These are phyloP conservation scores for Didymella keratinophila DNA, from an alignment of 2,329 filamentous ascomycete genomes.

Conservation along the genomic window DNA sequence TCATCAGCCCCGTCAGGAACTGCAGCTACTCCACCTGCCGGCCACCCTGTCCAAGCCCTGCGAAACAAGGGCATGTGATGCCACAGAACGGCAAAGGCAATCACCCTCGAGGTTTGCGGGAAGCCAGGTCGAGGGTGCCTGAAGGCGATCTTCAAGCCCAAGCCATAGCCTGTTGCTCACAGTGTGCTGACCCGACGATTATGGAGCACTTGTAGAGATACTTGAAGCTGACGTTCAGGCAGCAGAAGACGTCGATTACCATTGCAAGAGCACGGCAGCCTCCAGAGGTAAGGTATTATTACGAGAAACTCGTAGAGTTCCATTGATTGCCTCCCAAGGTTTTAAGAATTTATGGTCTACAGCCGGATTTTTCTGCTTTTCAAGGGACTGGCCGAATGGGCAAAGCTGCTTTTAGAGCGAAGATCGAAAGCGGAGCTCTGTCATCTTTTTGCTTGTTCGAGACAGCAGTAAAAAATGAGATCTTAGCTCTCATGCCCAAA, in stretches of 20 bases:
- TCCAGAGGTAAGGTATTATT: too few species aligned
- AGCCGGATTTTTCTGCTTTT: too few species aligned
- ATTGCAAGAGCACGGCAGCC: not conserved
- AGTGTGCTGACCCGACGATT: slow-evolving; percentile 23
- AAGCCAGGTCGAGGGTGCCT: slow-evolving; percentile 51
- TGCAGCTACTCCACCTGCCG: slow-evolving; percentile 21
- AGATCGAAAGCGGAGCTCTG: slow-evolving; percentile 1
- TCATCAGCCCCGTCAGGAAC: slow-evolving; percentile 24
- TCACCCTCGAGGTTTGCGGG: slow-evolving; percentile 47
- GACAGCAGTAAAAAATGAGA: not conserved
- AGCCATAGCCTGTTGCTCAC: slow-evolving; percentile 32
- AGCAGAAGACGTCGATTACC: too few species aligned
- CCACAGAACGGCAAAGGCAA: slow-evolving; percentile 2
- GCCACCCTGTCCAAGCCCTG: slow-evolving; percentile 17
- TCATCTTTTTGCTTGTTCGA: not conserved
- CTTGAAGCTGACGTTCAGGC: too few species aligned
- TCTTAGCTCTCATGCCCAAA: slow-evolving; percentile 21
- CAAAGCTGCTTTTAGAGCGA: not conserved
- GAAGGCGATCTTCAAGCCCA: slow-evolving; percentile 42
- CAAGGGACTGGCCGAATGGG: not conserved
- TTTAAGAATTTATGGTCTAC: too few species aligned
- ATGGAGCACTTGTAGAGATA: not conserved
- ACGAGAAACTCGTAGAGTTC: too few species aligned
- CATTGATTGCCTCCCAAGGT: too few species aligned
- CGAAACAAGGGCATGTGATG: slow-evolving; percentile 12